These are phyloP conservation scores for Crithidia expoeki DNA, from an alignment of 208 protist genomes.

Conservation along the genomic window DNA sequence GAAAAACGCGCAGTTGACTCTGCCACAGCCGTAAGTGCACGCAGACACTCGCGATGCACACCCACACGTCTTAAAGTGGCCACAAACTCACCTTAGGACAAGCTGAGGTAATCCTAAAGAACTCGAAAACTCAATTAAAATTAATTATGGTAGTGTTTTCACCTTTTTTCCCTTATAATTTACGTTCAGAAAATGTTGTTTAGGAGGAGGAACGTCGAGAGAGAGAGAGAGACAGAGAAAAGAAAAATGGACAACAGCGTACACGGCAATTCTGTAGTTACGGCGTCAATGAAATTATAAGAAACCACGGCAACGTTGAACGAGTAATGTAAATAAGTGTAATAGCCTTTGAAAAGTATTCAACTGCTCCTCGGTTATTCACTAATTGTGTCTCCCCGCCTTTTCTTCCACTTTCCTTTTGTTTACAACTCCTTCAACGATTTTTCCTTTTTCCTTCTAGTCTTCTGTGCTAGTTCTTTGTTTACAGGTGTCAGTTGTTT, in stretches of 20 bases:
- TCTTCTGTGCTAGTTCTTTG: slow-evolving; percentile 2
- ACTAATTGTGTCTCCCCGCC: neutral
- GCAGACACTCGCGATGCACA: neutral
- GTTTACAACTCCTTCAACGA: slow-evolving; percentile 22
- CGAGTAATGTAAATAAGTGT: neutral
- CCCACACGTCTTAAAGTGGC: neutral
- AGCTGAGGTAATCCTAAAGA: slow-evolving; percentile 8
- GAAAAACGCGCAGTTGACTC: neutral
- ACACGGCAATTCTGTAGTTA: too few species aligned
- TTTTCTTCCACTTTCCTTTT: slow-evolving; percentile 30
- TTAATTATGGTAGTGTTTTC: slow-evolving; percentile 11
- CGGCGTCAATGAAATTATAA: too few species aligned
- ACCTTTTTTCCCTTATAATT: slow-evolving; percentile 22
- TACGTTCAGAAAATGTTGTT: neutral
- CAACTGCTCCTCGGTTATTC: neutral
- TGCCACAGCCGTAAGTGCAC: neutral
- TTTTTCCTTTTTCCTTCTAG: slow-evolving; percentile 18
- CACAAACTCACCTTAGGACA: neutral
- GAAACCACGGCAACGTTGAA: neutral
- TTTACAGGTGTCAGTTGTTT: slow-evolving; percentile 1
- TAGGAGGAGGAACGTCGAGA: neutral
- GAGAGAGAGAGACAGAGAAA: neutral
- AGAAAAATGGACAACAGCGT: too few species aligned
- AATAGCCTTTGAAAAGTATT: neutral
- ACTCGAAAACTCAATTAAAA: slow-evolving; percentile 6